Evolutionary conservation across 306 rosid species (phyloP).

Genomic region (Begonia fuchsioides): DNA sequence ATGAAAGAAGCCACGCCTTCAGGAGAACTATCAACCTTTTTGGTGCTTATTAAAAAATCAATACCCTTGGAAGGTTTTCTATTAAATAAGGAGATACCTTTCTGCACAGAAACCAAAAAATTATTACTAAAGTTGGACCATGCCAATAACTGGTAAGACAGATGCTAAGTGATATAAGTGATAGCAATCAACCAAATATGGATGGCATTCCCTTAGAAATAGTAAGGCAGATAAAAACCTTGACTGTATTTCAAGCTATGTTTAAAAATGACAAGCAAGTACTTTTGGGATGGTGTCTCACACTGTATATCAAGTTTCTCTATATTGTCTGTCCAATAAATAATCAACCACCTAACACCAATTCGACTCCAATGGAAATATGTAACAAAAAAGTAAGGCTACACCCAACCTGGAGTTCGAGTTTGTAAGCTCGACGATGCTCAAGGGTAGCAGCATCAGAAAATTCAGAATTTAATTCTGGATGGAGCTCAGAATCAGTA

Average conservation of each 20-base stretch:
- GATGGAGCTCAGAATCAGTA: constrained; percentile 61
- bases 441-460: constrained; percentile 88
- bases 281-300: no score
- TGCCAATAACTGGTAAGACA: constrained; percentile 11
- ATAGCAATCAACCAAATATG: no score
- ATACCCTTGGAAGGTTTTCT: constrained; percentile 94
- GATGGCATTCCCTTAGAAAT: no score
- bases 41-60: constrained; percentile 65
- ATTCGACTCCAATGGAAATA: not conserved
- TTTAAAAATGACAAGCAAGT: no score
- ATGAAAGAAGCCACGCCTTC: constrained; percentile 84
- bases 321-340: no score
- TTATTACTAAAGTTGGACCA: constrained; percentile 23
- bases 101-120: constrained; percentile 62
- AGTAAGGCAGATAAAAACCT: no score
- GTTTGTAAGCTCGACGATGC: constrained; percentile 87
- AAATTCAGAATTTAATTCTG: constrained; percentile 56
- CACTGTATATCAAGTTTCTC: no score
- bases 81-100: constrained; percentile 83
- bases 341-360: no score
- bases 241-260: no score
- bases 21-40: constrained; percentile 73
- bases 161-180: no score
- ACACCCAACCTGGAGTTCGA: constrained; percentile 77
- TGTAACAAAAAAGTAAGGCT: constrained; percentile 10